Base-by-base conservation (phyloP, 176 grass and related monocot species). In the Rhipidocladum racemiflorum region DNA sequence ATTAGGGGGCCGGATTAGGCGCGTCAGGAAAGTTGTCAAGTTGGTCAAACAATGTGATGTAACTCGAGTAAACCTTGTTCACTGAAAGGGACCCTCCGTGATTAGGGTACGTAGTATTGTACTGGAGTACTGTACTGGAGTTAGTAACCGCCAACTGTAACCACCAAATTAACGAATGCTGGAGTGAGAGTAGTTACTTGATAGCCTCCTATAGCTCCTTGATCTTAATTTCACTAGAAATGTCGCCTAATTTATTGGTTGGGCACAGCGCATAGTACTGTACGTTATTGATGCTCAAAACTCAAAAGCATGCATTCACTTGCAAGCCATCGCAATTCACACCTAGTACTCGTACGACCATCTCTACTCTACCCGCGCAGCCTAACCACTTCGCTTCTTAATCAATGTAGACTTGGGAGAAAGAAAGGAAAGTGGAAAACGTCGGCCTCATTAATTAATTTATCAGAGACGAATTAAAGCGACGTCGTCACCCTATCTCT, bases 211-310 rank as follows among this genome's bases (percentile, higher is more conserved):
- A n/a, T n/a, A n/a, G n/a, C n/a, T n/a, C n/a, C n/a, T n/a, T n/a
- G n/a, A n/a, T n/a, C n/a, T n/a, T n/a, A n/a, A n/a, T n/a, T n/a
- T 56, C 55, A 18, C 74, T 84, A 44, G 4, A 72, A 38, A 38
- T 84, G 74, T 38, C 16, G 46, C 57, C 38, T 38, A 69, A 56
- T 60, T 38, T 61, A 56, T 60, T 43, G 70, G 78, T 75, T 67
- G 40, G 27, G 23, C 18, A 15, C 13, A 40, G n/a, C 16, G 30
- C 45, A 49, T 77, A 17, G 39, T 55, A 20, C 24, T 43, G 49
- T n/a, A n/a, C n/a, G n/a, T 13, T 30, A 49, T 3, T 29, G 29
- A 68, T 23, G 9, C 35, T 45, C 3, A 45, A 67, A 81, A 30
- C n/a, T n/a, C n/a, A n/a, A n/a, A n/a, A n/a, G n/a, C 86, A 72